Evolutionary conservation across 2,329 filamentous ascomycete genomes (phyloP), one percentile per base, ranked within the genome.

Genomic region (Stachybotrys chartarum): DNA sequence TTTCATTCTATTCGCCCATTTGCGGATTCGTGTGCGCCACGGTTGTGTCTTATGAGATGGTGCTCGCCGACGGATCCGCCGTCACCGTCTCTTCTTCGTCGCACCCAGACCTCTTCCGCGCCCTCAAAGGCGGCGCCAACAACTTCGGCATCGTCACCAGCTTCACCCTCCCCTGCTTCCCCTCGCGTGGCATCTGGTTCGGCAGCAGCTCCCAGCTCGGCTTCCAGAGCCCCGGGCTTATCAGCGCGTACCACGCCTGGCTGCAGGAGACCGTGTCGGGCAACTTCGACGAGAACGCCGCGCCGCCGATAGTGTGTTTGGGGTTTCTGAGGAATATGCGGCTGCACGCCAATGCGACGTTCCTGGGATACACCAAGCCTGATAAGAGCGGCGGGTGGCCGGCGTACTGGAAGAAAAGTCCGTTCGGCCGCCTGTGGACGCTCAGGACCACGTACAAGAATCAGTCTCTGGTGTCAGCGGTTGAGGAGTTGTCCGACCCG

Each of bases 41-140:
- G 30, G 45, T 55, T 8, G 4, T 53, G 6, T 39, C 42, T 31
- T 55, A 49, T 31, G 50, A 76, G 57, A 66, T 79, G 17, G 75
- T 79, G 5, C 68, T 77, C 2, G 70, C 72, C 5, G 61, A 67
- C 50, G 75, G 76, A 5, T 50, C 56, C 0, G 67, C 78, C 32
- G 60, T 76, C 16, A 70, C 70, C 17, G 75, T 71, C 6, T 72
- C 70, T 24, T 58, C 31, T 5, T 18, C 50, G 18, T 52, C 50
- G 4, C 50, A 52, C 17, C 30, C 64, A 0, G 75, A 78, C 51
- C 67, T 79, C 2, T 78, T 65, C 60, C 68, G 65, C 53, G 75
- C 75, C 1, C 66, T 78, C 1, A 72, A 75, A 52, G 77, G 76
- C 10, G 77, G 77, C 14, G 66, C 68, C 16, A 72, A 68, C 60